phyloP scores from a whole-genome alignment of 352 stramenopile genomes.

The Phytophthora litchii region DNA sequence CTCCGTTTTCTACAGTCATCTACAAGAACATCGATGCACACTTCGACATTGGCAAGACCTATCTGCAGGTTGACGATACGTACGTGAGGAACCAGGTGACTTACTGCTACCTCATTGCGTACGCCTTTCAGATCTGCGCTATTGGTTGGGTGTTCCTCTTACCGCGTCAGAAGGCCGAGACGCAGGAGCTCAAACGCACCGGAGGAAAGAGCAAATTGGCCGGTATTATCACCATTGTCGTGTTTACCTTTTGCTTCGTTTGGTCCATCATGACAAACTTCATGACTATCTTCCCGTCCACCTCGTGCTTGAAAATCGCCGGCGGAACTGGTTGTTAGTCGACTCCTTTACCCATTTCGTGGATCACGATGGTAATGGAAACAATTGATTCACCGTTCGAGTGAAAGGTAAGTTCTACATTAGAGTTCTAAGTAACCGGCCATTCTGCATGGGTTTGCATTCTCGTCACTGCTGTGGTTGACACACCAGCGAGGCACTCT shows the following conservation, averaged over 20 bases:
- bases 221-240: slow-evolving; percentile 42
- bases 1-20: slow-evolving; percentile 48
- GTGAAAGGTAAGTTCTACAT: slow-evolving; percentile 24
- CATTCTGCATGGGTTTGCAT: not conserved
- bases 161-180: slow-evolving; percentile 47
- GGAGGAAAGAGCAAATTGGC: slow-evolving; percentile 42
- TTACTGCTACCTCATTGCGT: slow-evolving; percentile 48
- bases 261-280: slow-evolving; percentile 60
- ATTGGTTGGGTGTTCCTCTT: slow-evolving; percentile 45
- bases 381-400: not conserved
- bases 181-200: slow-evolving; percentile 44
- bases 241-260: slow-evolving; percentile 49
- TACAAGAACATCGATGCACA: slow-evolving; percentile 57
- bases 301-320: slow-evolving; percentile 46
- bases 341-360: not conserved
- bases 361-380: not conserved
- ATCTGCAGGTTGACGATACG: slow-evolving; percentile 35
- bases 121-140: slow-evolving; percentile 47
- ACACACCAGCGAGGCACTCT: too few relatives aligned
- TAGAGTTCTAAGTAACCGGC: slow-evolving; percentile 29
- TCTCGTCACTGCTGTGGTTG: not conserved
- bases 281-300: slow-evolving; percentile 49
- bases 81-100: slow-evolving; percentile 41
- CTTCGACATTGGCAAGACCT: slow-evolving; percentile 42
- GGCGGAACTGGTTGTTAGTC: slow-evolving; percentile 43